phyloP scores from a whole-genome alignment of 768 basidiomycete species.

The Tephrocybe sp. region DNA sequence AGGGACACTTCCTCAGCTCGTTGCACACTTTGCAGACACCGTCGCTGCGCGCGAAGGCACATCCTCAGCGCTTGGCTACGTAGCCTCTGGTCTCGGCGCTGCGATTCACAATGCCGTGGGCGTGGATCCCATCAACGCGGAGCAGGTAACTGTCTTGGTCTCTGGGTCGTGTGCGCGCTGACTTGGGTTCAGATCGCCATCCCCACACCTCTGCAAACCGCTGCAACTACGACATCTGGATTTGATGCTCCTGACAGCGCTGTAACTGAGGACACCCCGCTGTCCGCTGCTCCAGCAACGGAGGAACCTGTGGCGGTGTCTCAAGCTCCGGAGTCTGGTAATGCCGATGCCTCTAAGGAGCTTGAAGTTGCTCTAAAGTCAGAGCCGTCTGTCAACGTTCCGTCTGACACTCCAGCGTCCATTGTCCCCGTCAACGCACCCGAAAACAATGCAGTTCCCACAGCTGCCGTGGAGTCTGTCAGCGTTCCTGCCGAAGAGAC shows the following conservation, averaged over 20 bases:
- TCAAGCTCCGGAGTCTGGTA: neutral
- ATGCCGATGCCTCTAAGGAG: neutral
- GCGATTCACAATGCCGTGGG: conserved; percentile 38
- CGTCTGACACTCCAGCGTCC: conserved; percentile 29
- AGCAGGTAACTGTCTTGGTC: conserved; percentile 14
- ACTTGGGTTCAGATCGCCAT: conserved; percentile 25
- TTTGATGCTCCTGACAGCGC: conserved; percentile 17
- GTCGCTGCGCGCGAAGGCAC: conserved; percentile 38
- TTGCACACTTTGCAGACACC: conserved; percentile 37
- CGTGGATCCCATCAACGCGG: conserved; percentile 27
- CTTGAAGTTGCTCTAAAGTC: conserved; percentile 10
- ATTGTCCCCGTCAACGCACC: conserved; percentile 41
- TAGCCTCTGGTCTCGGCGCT: conserved; percentile 37
- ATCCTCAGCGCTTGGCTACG: conserved; percentile 36
- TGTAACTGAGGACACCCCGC: conserved; percentile 13
- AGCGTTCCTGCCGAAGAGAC: neutral
- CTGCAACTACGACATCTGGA: conserved; percentile 16
- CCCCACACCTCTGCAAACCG: conserved; percentile 27
- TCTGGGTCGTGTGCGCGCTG: neutral
- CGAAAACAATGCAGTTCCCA: conserved; percentile 32
- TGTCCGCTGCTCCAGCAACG: neutral
- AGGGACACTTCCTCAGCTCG: conserved; percentile 28
- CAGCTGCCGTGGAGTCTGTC: neutral
- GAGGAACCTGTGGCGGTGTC: neutral
- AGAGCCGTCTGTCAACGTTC: neutral